Evolutionary conservation across 2,329 filamentous ascomycete species (phyloP), one percentile per base, ranked within the genome.

Genomic region (Trichoderma brevicompactum): DNA sequence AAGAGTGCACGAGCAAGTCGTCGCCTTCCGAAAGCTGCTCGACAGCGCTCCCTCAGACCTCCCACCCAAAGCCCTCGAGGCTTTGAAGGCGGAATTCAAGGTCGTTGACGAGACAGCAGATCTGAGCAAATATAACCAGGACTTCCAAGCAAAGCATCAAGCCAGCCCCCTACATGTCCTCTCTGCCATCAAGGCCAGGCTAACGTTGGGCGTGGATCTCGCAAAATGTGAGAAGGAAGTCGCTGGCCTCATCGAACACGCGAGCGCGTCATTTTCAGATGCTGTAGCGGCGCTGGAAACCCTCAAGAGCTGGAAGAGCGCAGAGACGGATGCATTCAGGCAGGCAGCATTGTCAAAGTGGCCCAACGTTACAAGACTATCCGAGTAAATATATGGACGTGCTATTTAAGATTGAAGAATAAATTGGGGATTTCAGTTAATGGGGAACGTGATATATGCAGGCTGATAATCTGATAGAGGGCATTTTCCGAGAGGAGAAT

Each of bases 1-100:
- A 10, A 87, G 84, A 68, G 84, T 94, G n/a, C 89, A 94, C 74
- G 87, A 92, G 72, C 92, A 95, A 75, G 82, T 85, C 36, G 80
- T 89, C 49, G 85, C 87, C 65, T 89, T 97, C 79, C 87, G 87
- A 68, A 83, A 88, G 70, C 81, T 85, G 40, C 77, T 91, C 56
- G 82, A 84, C 69, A 83, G 84, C 68, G 78, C 80, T 5, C 83
- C 83, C 54, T 84, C 88, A n/a, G 73, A 76, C 34, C 80, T 93
- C 19, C 80, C 87, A 0, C 76, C 86, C 23, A 86, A 91, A 76
- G 85, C 90, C 19, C 81, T 85, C 56, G 86, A 92, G 69, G 86
- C 92, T 53, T 80, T 97, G 70, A 87, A 89, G 67, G 79, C 85
- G 2, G 87, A 89, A 69, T 91, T 94, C 70, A 85, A 85, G 41